A percentile compares a stretch with the other conserved stretches of the same genome.
These are phyloP conservation scores for Myriosclerotinia duriaeana DNA, from an alignment of 2,329 filamentous ascomycete species.

Conservation along the genomic window DNA sequence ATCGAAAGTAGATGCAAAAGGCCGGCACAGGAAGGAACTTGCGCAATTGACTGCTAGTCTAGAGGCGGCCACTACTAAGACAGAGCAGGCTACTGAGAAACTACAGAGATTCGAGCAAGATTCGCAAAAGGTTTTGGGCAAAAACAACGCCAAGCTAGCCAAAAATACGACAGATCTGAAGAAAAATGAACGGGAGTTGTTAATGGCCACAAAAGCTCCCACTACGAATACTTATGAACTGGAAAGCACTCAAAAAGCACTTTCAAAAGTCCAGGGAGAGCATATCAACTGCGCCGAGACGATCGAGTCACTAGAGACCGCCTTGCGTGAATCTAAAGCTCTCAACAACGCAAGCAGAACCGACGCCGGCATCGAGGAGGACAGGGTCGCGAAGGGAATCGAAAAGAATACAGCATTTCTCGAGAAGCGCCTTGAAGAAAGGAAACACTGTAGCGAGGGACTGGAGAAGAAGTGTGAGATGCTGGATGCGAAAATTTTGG, in stretches of 20 bases:
- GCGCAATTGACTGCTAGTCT: background rate
- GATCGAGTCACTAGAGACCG: background rate
- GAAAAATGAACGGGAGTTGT: background rate
- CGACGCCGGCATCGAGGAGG: background rate
- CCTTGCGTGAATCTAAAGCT: background rate
- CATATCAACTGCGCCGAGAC: background rate
- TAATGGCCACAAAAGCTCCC: background rate
- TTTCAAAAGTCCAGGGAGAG: background rate
- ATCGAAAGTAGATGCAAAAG: background rate
- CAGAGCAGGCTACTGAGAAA: background rate
- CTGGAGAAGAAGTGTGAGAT: background rate
- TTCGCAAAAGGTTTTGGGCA: background rate
- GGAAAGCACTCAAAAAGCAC: background rate
- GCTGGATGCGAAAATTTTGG: background rate
- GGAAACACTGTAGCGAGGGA: background rate
- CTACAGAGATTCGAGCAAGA: background rate
- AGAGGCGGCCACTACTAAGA: background rate
- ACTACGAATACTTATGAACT: background rate
- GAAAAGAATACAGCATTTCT: background rate
- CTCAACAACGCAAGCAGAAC: background rate
- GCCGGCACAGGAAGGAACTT: background rate
- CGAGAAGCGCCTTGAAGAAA: background rate
- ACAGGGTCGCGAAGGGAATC: background rate
- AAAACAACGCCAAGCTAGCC: background rate
- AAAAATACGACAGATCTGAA: background rate